Conservation (phyloP, 2,329 filamentous ascomycete species). For the Eutypella sp. region DNA sequence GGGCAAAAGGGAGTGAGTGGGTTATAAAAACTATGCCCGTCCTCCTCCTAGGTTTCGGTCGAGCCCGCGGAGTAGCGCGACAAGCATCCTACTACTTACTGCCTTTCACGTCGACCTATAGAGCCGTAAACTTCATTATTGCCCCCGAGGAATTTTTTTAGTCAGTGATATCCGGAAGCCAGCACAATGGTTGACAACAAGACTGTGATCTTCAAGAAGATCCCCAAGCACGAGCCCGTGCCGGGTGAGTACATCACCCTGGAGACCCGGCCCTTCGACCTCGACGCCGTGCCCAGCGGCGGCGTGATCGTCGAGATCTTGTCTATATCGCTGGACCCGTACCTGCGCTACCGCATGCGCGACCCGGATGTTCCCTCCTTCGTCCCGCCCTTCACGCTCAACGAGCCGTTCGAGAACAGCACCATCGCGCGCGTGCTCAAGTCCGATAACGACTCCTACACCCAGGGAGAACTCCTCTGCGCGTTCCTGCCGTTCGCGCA, state of each 20-base stretch:
- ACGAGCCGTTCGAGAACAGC: conserved; percentile 54
- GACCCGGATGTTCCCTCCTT: conserved; percentile 54
- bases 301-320: conserved; percentile 60
- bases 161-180: background rate
- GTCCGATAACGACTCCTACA: conserved; percentile 55
- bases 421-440: conserved; percentile 60
- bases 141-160: too few relatives aligned
- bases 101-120: too few relatives aligned
- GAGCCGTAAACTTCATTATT: too few relatives aligned
- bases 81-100: too few relatives aligned
- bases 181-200: conserved; percentile 53
- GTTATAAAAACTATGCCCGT: too few relatives aligned
- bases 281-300: conserved; percentile 49
- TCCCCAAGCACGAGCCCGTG: conserved; percentile 57
- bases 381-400: conserved; percentile 52
- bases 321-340: conserved; percentile 68
- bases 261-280: conserved; percentile 57
- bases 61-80: too few relatives aligned
- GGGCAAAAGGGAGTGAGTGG: too few relatives aligned
- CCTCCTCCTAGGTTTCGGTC: too few relatives aligned
- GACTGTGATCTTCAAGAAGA: conserved; percentile 59
- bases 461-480: conserved; percentile 55
- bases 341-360: conserved; percentile 67
- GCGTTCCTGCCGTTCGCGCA: conserved; percentile 54
- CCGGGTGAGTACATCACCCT: conserved; percentile 59